Percentiles rank a stretch among this genome's conserved stretches.
These are phyloP conservation scores for Lathyrus sativus DNA, from an alignment of 306 rosid genomes.

Conservation along the genomic window DNA sequence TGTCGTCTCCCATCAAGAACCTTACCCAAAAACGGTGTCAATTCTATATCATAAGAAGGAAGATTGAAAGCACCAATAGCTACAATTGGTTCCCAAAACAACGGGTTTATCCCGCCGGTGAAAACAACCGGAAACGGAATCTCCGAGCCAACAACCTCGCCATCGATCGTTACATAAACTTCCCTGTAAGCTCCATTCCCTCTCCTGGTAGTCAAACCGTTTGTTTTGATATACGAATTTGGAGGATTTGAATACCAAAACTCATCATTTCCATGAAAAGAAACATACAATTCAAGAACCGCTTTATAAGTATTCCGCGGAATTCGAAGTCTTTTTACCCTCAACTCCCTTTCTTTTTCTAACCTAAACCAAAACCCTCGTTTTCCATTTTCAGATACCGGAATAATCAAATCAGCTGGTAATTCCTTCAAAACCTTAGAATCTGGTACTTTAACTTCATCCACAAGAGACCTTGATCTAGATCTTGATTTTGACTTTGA, in stretches of 20 bases:
- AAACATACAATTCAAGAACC: slow-evolving; percentile 65
- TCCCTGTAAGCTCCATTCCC: slow-evolving; percentile 81
- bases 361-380: slow-evolving; percentile 76
- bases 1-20: slow-evolving; percentile 60
- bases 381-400: slow-evolving; percentile 57
- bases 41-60: slow-evolving; percentile 66
- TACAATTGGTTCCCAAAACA: slow-evolving; percentile 80
- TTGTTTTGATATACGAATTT: slow-evolving; percentile 54
- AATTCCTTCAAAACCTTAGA: slow-evolving; percentile 28
- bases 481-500: not conserved
- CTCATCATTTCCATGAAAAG: slow-evolving; percentile 86
- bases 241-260: slow-evolving; percentile 92
- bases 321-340: slow-evolving; percentile 44
- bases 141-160: slow-evolving; percentile 62
- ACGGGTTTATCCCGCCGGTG: slow-evolving; percentile 79
- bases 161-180: slow-evolving; percentile 64
- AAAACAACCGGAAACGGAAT: slow-evolving; percentile 84
- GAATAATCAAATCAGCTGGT: slow-evolving; percentile 76
- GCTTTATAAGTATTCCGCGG: slow-evolving; percentile 62
- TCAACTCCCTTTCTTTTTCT: slow-evolving; percentile 48
- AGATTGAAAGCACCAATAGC: slow-evolving; percentile 80
- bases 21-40: slow-evolving; percentile 75
- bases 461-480: slow-evolving; percentile 27
- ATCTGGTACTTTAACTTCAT: slow-evolving; percentile 13
- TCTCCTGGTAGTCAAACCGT: slow-evolving; percentile 58